Evolutionary conservation across 176 grass and related monocot species (phyloP), one percentile per base, ranked within the genome.

Genomic region (Phyllostachys edulis): DNA sequence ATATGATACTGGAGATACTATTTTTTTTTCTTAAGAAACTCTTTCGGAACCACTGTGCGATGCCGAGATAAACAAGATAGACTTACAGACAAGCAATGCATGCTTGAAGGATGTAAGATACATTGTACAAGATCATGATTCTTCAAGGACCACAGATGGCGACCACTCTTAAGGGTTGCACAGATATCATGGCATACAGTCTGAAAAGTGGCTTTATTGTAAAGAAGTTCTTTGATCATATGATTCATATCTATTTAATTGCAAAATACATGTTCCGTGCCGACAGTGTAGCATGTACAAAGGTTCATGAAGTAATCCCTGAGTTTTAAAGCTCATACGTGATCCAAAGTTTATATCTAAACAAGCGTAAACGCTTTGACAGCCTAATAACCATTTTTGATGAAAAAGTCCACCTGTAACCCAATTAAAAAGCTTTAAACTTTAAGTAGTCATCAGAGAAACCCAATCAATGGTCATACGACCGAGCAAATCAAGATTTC

Each of bases 271-370:
- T 50, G 27, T 18, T 52, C 41, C 44, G 18, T 76, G 52, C 41
- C 47, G 12, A 46, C 20, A 77, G 72, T 63, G 79, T 61, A 73
- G 24, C 24, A 76, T 59, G 75, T 46, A 88, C 45, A 11, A 15
- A 52, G 9, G 49, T 56, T 41, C 23, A 42, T 56, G 26, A 52
- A 76, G 32, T 36, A 45, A 40, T 17, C 29, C 38, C 15, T 7
- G 8, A 72, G 67, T 82, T 62, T 47, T 34, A 61, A 82, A 3
- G 52, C 52, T 71, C 52, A 71, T 56, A 45, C 69, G 21, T 59
- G n/a, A 71, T 23, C 45, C 21, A 42, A 66, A 41, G n/a, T 70
- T 8, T 29, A 29, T 40, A 71, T 38, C 17, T 39, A 7, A 38
- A 56, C 15, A 44, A 27, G 15, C 66, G 17, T 13, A n/a, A n/a